Evolutionary conservation across 352 stramenopile species (phyloP).

Genomic region (Globisporangium radiosum): DNA sequence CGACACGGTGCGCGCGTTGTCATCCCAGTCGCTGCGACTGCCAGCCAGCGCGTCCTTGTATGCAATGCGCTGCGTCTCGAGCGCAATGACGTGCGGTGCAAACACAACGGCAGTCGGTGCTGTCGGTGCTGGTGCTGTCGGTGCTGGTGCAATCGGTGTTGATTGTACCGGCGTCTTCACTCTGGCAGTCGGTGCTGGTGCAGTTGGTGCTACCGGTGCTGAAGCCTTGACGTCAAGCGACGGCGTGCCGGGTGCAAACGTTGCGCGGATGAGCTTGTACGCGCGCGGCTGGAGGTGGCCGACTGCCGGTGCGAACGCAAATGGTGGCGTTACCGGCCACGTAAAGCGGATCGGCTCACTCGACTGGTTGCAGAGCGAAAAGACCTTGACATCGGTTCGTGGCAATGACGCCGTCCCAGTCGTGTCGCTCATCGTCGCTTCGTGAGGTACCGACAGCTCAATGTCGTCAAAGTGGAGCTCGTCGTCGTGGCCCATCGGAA

Average conservation of each 20-base stretch:
- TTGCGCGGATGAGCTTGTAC: constrained; percentile 68
- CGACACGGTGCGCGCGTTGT: constrained; percentile 54
- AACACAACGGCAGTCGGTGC: constrained; percentile 15
- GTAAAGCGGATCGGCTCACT: constrained; percentile 59
- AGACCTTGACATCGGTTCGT: constrained; percentile 52
- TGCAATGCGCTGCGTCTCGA: constrained; percentile 52
- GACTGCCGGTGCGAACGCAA: constrained; percentile 63
- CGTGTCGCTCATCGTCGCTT: constrained; percentile 1
- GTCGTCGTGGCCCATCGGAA: constrained; percentile 67
- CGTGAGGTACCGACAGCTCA: constrained; percentile 18
- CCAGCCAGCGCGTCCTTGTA: constrained; percentile 22
- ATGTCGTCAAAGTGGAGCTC: constrained; percentile 87
- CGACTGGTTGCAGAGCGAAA: constrained; percentile 73
- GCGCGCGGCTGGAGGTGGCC: constrained; percentile 61
- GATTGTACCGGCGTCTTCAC: too few species aligned
- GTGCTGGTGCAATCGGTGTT: background rate
- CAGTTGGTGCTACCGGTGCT: constrained; percentile 8
- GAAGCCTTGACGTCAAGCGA: constrained; percentile 8
- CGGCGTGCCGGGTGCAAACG: constrained; percentile 37
- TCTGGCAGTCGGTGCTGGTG: too few species aligned
- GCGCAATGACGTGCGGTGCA: constrained; percentile 29
- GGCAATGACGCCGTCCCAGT: background rate
- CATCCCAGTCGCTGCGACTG: constrained; percentile 61
- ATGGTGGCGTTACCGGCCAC: constrained; percentile 43
- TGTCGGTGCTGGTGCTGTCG: constrained; percentile 8